phyloP scores from a whole-genome alignment of 106 monocot species.

The Agapanthus africanus region DNA sequence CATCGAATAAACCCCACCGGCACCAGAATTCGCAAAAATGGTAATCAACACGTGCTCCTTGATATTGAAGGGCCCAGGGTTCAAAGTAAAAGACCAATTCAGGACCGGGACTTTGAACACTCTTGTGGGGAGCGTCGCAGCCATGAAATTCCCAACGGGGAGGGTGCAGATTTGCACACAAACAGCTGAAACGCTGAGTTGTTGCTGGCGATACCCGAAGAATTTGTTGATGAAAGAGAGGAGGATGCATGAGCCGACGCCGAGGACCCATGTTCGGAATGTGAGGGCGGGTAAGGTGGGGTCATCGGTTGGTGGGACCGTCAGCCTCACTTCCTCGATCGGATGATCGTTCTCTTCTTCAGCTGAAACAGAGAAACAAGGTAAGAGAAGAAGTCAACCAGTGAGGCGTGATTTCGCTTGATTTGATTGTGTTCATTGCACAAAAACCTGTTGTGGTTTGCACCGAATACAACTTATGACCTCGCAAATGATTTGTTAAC shows the following conservation, averaged over 20 bases:
- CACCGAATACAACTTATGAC: too few relatives aligned
- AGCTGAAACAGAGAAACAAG: too few relatives aligned
- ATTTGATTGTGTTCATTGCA: too few relatives aligned
- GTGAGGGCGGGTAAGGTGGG: constrained; percentile 13
- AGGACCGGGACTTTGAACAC: constrained; percentile 1
- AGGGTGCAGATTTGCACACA: constrained; percentile 17
- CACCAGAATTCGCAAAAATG: constrained; percentile 10
- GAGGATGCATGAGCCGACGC: constrained; percentile 11
- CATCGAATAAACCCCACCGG: constrained; percentile 2
- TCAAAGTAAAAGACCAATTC: constrained; percentile 14
- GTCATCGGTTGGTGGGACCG: constrained; percentile 16
- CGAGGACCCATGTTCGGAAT: constrained; percentile 22
- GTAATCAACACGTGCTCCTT: constrained; percentile 28
- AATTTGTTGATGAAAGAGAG: constrained; percentile 21
- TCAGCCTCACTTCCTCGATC: constrained; percentile 22
- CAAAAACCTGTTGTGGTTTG: too few relatives aligned
- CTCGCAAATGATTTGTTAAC: too few relatives aligned
- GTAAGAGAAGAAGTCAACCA: too few relatives aligned
- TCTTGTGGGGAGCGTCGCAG: constrained; percentile 11
- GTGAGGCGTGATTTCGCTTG: too few relatives aligned
- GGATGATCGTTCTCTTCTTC: constrained; percentile 17
- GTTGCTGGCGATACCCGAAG: constrained; percentile 12
- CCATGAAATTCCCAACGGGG: constrained; percentile 22
- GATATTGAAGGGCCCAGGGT: constrained; percentile 23
- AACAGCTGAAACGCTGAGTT: constrained; percentile 7